Evolutionary conservation across 2,329 filamentous ascomycete genomes (phyloP).

Genomic region (Fusarium buharicum): DNA sequence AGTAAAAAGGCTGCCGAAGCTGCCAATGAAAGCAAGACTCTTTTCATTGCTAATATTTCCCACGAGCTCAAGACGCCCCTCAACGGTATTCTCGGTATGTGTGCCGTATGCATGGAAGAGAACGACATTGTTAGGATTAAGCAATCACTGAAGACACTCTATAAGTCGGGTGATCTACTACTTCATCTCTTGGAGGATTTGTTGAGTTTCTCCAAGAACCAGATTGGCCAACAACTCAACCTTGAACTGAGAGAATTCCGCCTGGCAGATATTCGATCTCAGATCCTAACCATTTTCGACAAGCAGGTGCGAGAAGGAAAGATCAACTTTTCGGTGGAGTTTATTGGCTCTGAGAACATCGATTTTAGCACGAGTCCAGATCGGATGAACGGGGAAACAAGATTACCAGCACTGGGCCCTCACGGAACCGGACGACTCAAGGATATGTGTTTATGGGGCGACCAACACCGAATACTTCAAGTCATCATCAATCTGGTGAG

Average conservation of each 20-base stretch:
- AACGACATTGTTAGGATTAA: conserved; percentile 81
- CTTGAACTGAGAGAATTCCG: conserved; percentile 88
- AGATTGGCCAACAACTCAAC: conserved; percentile 84
- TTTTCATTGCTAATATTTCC: conserved; percentile 96
- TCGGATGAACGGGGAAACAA: conserved; percentile 49
- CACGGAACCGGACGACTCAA: conserved; percentile 74
- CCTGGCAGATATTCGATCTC: conserved; percentile 83
- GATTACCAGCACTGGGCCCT: conserved; percentile 69
- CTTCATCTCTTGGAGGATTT: conserved; percentile 89
- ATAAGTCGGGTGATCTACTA: conserved; percentile 77
- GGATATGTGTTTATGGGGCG: conserved; percentile 92
- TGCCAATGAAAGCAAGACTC: conserved; percentile 96
- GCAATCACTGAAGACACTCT: conserved; percentile 85
- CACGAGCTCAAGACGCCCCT: conserved; percentile 91
- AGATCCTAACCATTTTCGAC: conserved; percentile 87
- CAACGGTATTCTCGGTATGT: conserved; percentile 96
- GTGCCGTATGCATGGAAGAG: conserved; percentile 91
- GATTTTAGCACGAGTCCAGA: conserved; percentile 49
- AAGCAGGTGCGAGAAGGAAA: conserved; percentile 85
- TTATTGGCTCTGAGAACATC: conserved; percentile 57
- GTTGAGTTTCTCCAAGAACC: conserved; percentile 93
- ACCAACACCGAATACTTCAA: conserved; percentile 89
- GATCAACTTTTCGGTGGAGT: conserved; percentile 78
- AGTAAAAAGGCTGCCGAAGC: conserved; percentile 93
- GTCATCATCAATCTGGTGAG: conserved; percentile 94